Conservation (phyloP, 345 rosid genomes). For the Iberis pinnata region DNA sequence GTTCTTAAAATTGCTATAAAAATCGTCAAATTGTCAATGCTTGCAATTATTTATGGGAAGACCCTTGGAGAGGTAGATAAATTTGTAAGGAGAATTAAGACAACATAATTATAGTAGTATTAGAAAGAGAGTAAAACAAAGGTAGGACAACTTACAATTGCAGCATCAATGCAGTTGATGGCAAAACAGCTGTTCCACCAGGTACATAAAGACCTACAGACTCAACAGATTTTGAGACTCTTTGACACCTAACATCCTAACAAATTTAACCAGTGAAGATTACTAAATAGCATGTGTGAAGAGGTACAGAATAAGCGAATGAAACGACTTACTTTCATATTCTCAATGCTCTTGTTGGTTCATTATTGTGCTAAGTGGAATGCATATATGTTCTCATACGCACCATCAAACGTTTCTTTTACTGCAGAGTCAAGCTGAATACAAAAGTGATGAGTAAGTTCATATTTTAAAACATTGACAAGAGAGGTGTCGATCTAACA, state of each 20-base stretch:
- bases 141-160: slow-evolving; percentile 47
- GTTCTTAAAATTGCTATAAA: too few relatives aligned
- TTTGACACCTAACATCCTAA: slow-evolving; percentile 84
- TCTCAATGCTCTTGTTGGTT: slow-evolving; percentile 55
- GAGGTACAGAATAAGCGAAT: slow-evolving; percentile 10
- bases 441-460: not conserved
- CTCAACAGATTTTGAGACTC: slow-evolving; percentile 75
- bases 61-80: too few relatives aligned
- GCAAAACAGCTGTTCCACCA: slow-evolving; percentile 90
- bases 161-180: slow-evolving; percentile 94
- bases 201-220: slow-evolving; percentile 97
- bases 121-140: not conserved
- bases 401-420: slow-evolving; percentile 81
- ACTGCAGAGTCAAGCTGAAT: slow-evolving; percentile 53
- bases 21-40: too few relatives aligned
- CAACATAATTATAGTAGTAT: not conserved
- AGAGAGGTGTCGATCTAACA: slow-evolving; percentile 11
- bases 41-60: too few relatives aligned
- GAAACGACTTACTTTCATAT: slow-evolving; percentile 58
- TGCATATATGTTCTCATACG: slow-evolving; percentile 74
- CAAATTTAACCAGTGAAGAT: not conserved
- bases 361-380: slow-evolving; percentile 86
- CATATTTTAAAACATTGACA: not conserved
- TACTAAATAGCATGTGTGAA: not conserved
- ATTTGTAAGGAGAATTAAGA: slow-evolving; percentile 20